Conservation (phyloP, 768 basidiomycete genomes). For the Pilatotrama ljubarskyi region DNA sequence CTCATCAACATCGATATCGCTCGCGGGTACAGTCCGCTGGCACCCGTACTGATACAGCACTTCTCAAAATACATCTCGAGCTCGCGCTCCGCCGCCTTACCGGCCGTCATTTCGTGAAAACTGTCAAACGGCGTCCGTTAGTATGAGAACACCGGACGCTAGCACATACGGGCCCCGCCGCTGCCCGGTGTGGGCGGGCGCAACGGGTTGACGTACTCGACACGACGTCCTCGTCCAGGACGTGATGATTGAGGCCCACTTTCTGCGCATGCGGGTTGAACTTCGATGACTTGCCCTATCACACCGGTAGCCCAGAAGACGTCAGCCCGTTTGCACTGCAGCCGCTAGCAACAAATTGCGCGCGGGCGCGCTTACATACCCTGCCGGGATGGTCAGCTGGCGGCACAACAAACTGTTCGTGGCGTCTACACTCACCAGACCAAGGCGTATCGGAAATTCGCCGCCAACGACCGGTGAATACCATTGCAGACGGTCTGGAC, state of each 20-base stretch:
- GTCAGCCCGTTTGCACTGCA: conserved; percentile 12
- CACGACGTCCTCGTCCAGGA: conserved; percentile 87
- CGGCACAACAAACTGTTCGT: conserved; percentile 2
- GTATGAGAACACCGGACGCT: conserved; percentile 1
- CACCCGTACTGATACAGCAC: not conserved
- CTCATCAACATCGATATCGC: not conserved
- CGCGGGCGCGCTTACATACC: conserved; percentile 18
- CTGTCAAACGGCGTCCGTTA: conserved; percentile 24
- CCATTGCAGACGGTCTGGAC: conserved; percentile 84
- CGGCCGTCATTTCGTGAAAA: conserved; percentile 37
- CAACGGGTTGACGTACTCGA: conserved; percentile 65
- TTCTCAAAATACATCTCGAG: not conserved
- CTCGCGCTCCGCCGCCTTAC: not conserved
- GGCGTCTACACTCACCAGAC: conserved; percentile 66
- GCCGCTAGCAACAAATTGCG: not conserved
- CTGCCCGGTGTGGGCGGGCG: too few relatives aligned
- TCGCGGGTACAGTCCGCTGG: not conserved
- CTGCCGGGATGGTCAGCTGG: conserved; percentile 18
- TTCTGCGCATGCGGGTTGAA: conserved; percentile 94
- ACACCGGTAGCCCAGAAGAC: not conserved
- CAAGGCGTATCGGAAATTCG: conserved; percentile 92
- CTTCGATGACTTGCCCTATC: conserved; percentile 89
- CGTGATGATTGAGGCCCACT: conserved; percentile 80
- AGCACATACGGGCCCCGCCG: not conserved
- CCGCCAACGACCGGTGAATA: conserved; percentile 84